These are phyloP conservation scores for Kluyveromyces lactis DNA, from an alignment of 805 yeast species.

Conservation along the genomic window DNA sequence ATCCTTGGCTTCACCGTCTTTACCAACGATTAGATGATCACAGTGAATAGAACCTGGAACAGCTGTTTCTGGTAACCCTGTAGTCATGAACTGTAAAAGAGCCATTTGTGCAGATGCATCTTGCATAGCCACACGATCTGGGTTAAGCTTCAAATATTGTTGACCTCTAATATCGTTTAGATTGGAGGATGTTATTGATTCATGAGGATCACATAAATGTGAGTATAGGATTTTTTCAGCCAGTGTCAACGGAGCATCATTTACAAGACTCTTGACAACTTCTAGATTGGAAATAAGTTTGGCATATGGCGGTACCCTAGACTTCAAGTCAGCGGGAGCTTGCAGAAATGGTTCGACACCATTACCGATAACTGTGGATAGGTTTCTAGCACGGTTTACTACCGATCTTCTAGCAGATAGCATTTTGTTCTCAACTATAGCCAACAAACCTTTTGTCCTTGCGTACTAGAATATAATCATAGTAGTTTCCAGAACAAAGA, in stretches of 20 bases:
- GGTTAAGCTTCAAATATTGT: slow-evolving; percentile 84
- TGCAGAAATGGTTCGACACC: slow-evolving; percentile 9
- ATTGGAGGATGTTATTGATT: slow-evolving; percentile 50
- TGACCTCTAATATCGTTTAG: slow-evolving; percentile 66
- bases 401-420: slow-evolving; percentile 18
- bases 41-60: slow-evolving; percentile 97
- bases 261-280: slow-evolving; percentile 55
- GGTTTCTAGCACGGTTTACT: slow-evolving; percentile 11
- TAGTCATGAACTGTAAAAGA: slow-evolving; percentile 95
- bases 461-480: too few species aligned
- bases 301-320: slow-evolving; percentile 84
- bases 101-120: slow-evolving; percentile 99
- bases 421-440: slow-evolving; percentile 9
- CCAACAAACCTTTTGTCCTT: too few species aligned
- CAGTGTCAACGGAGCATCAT: slow-evolving; percentile 71
- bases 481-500: too few species aligned
- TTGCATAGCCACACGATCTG: slow-evolving; percentile 99
- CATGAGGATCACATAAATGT: slow-evolving; percentile 84
- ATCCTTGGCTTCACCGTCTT: slow-evolving; percentile 83
- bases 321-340: slow-evolving; percentile 54
- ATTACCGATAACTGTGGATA: background rate
- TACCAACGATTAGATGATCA: slow-evolving; percentile 96
- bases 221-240: slow-evolving; percentile 94
- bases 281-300: slow-evolving; percentile 58
- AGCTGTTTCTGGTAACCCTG: slow-evolving; percentile 77